phyloP scores from a whole-genome alignment of 139 green algal species.

The Ettlia oleoabundans region DNA sequence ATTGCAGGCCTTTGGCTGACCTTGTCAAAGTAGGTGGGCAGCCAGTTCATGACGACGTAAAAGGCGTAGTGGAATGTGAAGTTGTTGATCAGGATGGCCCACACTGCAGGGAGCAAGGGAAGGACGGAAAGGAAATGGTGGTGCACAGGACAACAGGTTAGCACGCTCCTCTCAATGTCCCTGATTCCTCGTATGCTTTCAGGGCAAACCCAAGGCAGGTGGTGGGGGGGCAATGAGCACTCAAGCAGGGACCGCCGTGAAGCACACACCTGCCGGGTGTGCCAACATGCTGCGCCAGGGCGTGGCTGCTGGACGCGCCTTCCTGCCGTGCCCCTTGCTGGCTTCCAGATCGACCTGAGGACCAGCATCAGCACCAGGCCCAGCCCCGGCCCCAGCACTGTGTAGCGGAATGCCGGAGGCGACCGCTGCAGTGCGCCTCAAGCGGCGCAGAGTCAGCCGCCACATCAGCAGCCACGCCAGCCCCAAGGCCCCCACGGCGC shows the following conservation, averaged over 20 bases:
- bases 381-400: no score
- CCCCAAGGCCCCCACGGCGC: conserved; percentile 75
- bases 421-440: not conserved
- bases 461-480: conserved; percentile 84
- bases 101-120: conserved; percentile 85
- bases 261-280: conserved; percentile 49
- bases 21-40: conserved; percentile 97
- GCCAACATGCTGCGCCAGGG: conserved; percentile 77
- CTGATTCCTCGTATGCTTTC: no score
- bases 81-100: conserved; percentile 97
- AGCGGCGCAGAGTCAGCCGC: conserved; percentile 41
- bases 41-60: conserved; percentile 99
- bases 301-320: conserved; percentile 51
- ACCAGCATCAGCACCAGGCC: conserved; percentile 29
- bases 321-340: conserved; percentile 31
- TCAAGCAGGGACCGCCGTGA: not conserved
- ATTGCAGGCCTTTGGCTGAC: conserved; percentile 37
- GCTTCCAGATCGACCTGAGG: not conserved
- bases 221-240: not conserved
- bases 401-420: no score
- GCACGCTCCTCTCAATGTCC: no score
- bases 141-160: no score
- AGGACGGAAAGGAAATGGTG: not conserved
- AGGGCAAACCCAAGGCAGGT: not conserved
- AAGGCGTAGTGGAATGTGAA: conserved; percentile 99